Evolutionary conservation across 768 basidiomycete genomes (phyloP).

Genomic region (Leccinum pellstonianum): DNA sequence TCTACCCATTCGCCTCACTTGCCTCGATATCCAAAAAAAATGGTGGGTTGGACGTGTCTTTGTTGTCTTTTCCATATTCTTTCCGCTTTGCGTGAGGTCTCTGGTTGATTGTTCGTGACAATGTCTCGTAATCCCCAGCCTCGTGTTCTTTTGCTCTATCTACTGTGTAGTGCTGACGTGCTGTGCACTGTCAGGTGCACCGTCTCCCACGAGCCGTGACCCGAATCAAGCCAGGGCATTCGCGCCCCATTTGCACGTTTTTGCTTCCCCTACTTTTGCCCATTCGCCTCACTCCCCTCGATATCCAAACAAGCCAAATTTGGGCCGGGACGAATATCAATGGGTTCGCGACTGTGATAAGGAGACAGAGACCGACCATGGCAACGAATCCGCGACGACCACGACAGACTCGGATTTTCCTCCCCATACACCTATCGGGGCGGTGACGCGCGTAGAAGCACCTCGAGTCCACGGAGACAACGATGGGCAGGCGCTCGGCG

Average conservation of each 20-base stretch:
- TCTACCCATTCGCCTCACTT: no score
- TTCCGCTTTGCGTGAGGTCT: background rate
- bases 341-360: background rate
- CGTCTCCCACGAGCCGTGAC: constrained; percentile 13
- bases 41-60: background rate
- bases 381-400: constrained; percentile 27
- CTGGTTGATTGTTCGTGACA: constrained; percentile 1
- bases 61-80: background rate
- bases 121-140: background rate
- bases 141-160: background rate
- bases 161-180: constrained; percentile 9
- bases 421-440: constrained; percentile 27
- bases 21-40: no score
- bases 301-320: no score
- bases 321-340: no score
- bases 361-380: constrained; percentile 26
- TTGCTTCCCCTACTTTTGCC: constrained; percentile 1
- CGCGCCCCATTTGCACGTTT: constrained; percentile 5
- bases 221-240: constrained; percentile 6
- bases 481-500: background rate
- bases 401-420: constrained; percentile 30
- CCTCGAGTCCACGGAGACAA: constrained; percentile 15
- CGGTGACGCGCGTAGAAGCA: constrained; percentile 4
- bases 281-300: no score
- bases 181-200: constrained; percentile 12